Evolutionary conservation across 2,329 filamentous ascomycete genomes (phyloP).

Genomic region (Xylaria sp.): DNA sequence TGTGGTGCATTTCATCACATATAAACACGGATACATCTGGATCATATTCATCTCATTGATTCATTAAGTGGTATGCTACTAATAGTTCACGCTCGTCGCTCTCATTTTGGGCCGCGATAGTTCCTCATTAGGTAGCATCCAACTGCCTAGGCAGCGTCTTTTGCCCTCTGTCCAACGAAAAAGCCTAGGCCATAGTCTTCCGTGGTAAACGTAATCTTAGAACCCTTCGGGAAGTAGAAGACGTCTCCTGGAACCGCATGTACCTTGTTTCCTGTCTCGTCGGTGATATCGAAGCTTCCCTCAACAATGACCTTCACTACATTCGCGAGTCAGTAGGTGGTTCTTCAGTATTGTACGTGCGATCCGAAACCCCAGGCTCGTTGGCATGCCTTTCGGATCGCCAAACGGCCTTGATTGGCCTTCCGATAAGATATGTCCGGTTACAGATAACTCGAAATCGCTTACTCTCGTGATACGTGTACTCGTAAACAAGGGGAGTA

Average conservation of each 20-base stretch:
- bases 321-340: background rate
- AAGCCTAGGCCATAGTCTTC: constrained; percentile 64
- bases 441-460: background rate
- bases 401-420: no score
- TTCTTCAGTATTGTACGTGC: background rate
- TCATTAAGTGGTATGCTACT: no score
- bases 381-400: no score
- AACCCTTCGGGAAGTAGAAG: constrained; percentile 69
- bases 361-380: background rate
- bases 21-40: no score
- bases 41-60: no score
- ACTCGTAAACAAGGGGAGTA: constrained; percentile 68
- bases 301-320: constrained; percentile 70
- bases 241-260: constrained; percentile 65
- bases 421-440: no score
- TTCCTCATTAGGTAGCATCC: background rate
- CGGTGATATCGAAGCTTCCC: constrained; percentile 66
- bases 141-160: constrained; percentile 24
- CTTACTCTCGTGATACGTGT: constrained; percentile 66
- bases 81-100: no score
- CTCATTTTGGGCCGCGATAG: no score
- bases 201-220: constrained; percentile 68
- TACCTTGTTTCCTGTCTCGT: constrained; percentile 63
- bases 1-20: no score
- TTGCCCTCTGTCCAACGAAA: constrained; percentile 49